Conservation (phyloP, 1,139 yeast genomes). For the Candida tropicalis region DNA sequence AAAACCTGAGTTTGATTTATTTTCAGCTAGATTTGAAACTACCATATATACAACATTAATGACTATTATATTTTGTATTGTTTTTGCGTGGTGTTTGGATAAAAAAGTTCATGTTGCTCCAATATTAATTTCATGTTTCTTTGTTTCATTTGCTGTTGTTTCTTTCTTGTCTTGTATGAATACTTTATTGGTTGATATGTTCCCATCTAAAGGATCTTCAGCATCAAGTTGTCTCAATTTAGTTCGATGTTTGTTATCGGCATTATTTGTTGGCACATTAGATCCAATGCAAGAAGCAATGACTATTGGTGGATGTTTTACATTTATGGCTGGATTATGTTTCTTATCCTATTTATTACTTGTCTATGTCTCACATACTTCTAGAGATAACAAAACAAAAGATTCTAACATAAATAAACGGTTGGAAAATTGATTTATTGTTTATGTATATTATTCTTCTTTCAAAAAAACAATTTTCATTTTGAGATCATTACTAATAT, state of each 20-base stretch:
- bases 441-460: no score
- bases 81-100: slow-evolving; percentile 75
- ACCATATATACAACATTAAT: slow-evolving; percentile 29
- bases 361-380: not conserved
- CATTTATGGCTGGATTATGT: slow-evolving; percentile 35
- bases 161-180: slow-evolving; percentile 27
- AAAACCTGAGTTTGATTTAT: slow-evolving; percentile 24
- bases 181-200: slow-evolving; percentile 34
- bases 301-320: slow-evolving; percentile 41
- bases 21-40: slow-evolving; percentile 31
- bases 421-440: no score
- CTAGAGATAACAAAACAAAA: no score
- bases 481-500: no score
- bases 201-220: slow-evolving; percentile 32
- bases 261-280: slow-evolving; percentile 35
- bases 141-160: slow-evolving; percentile 41
- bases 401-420: no score
- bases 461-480: no score
- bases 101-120: slow-evolving; percentile 51
- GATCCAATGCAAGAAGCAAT: slow-evolving; percentile 31
- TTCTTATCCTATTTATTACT: slow-evolving; percentile 20
- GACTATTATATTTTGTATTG: slow-evolving; percentile 41
- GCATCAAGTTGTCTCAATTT: slow-evolving; percentile 35
- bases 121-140: slow-evolving; percentile 56
- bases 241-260: slow-evolving; percentile 36